Base-by-base conservation (phyloP, 495 filamentous ascomycete genomes). In the Echria macrotheca region DNA sequence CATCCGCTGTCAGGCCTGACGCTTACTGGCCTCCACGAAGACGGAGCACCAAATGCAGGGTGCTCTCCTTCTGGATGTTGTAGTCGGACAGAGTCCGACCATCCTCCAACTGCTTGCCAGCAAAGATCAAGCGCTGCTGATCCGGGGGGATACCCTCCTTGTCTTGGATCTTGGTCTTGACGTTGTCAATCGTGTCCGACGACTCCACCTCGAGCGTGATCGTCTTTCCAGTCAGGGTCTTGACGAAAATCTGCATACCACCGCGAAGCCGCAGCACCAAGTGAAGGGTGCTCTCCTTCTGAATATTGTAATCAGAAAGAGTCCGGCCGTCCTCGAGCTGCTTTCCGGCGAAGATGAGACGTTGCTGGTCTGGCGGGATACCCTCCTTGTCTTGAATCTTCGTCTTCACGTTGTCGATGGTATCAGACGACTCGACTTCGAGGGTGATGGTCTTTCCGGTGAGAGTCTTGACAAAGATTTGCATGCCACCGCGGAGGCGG, bases 361-460 rank as follows among this genome's bases (percentile, higher is more conserved):
- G 94, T 75, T 98, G 94, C 70, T 98, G 93, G 72, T 98, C 93
- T 15, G 93, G 93, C 46, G 94, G 94, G 55, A 98, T 98, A 57
- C 93, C 94, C 76, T 97, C 93, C 85, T 98, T 98, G 73, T 97
- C 89, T 66, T 96, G 90, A 48, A 96, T 96, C 78, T 96, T 96
- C 2, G 73, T 76, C 76, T 96, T 95, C 5, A 96, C 90, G 53
- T 95, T 96, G 66, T 96, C 90, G 54, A 96, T 95, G 7, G 89
- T 95, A 57, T 96, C 90, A 2, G 85, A 89, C 1, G 80, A 85
- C 64, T 95, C 89, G 14, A 95, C 90, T 59, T 96, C 89, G 18
- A 96, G 66, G 8, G 90, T 95, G 64, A 96, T 95, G 0, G 89
- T 95, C 79, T 95, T 96, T 18, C 90, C 90, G 3, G 90, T 95